Evolutionary conservation across 768 basidiomycete species (phyloP).

Genomic region (Trametes punicea): DNA sequence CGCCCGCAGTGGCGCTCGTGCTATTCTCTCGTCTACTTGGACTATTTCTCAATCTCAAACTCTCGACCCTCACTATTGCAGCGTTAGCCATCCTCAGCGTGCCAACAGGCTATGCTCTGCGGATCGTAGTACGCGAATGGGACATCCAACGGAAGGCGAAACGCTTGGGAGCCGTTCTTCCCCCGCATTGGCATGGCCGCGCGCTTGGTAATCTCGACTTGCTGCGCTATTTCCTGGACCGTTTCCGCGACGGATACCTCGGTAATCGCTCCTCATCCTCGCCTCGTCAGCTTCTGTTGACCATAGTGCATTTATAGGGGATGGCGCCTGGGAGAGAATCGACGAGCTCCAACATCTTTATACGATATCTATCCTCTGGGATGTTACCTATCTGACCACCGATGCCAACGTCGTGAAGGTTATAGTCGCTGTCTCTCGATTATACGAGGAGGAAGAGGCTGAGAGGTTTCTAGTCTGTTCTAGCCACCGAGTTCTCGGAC

Average conservation of each 20-base stretch:
- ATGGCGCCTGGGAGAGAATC: not conserved
- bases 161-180: conserved; percentile 1
- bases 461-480: conserved; percentile 29
- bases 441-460: not conserved
- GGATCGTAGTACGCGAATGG: not conserved
- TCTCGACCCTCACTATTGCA: not conserved
- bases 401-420: conserved; percentile 4
- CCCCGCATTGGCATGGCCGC: conserved; percentile 32
- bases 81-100: not conserved
- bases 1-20: not conserved
- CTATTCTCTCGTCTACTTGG: not conserved
- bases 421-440: not conserved
- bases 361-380: not conserved
- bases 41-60: not conserved
- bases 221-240: conserved; percentile 21
- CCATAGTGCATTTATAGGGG: not conserved
- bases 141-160: not conserved
- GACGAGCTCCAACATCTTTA: not conserved
- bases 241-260: conserved; percentile 32
- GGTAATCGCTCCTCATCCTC: conserved; percentile 23
- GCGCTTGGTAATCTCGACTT: conserved; percentile 35
- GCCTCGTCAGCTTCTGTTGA: no score
- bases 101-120: not conserved
- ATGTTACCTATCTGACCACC: not conserved
- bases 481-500: conserved; percentile 43